phyloP scores from a whole-genome alignment of 163 green algal species.

The Dunaliella salina region DNA sequence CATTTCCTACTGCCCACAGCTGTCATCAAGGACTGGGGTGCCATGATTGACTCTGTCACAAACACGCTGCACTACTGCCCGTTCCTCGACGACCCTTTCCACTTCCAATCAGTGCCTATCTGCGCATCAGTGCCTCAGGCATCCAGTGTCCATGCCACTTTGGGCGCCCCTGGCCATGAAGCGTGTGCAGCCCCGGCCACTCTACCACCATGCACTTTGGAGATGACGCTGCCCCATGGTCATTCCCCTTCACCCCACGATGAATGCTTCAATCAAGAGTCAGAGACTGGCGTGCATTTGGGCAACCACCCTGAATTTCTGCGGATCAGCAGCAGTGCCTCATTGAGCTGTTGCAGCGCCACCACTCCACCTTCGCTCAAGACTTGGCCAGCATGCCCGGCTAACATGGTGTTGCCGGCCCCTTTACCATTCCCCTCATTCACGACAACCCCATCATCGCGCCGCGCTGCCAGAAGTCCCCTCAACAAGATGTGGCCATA shows the following conservation, averaged over 20 bases:
- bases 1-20: not conserved
- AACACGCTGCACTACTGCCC: not conserved
- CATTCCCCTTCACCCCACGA: not conserved
- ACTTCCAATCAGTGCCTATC: not conserved
- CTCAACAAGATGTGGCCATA: not conserved
- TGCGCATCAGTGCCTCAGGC: not conserved
- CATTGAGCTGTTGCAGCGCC: not conserved
- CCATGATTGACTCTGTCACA: too few species aligned
- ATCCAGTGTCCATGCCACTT: not conserved
- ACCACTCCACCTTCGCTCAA: not conserved
- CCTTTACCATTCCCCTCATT: not conserved
- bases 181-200: too few species aligned
- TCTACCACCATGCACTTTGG: not conserved
- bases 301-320: not conserved
- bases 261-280: not conserved
- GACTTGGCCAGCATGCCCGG: not conserved
- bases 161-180: not conserved
- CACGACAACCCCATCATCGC: not conserved
- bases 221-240: not conserved
- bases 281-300: not conserved
- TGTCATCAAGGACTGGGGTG: not conserved
- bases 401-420: not conserved
- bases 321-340: not conserved
- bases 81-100: not conserved
- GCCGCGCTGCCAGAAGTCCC: not conserved